phyloP scores from a whole-genome alignment of 2,329 filamentous ascomycete species.

The Colletotrichum musae region DNA sequence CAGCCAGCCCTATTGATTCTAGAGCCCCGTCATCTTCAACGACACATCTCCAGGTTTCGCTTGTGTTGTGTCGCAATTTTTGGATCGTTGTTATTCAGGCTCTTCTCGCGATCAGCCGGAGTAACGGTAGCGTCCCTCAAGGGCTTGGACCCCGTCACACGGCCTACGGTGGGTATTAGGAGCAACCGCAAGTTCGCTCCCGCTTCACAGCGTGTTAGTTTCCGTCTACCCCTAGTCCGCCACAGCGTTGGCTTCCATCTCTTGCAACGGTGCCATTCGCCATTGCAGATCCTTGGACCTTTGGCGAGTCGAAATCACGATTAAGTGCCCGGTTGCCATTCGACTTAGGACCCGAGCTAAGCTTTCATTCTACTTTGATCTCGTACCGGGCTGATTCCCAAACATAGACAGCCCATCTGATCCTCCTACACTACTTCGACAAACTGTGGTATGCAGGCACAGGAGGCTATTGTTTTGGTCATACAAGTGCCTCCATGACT shows the following conservation, averaged over 20 bases:
- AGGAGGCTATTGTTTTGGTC: too few relatives aligned
- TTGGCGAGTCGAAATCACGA: constrained; percentile 1
- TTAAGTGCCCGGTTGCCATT: background rate
- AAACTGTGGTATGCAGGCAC: background rate
- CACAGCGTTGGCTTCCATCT: background rate
- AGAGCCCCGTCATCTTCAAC: too few relatives aligned
- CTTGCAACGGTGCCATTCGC: constrained; percentile 6
- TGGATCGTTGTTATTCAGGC: background rate
- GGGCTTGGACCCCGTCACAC: constrained; percentile 23
- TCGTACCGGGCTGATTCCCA: constrained; percentile 21
- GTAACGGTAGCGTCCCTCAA: constrained; percentile 1
- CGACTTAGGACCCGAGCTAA: constrained; percentile 18
- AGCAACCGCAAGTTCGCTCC: constrained; percentile 18
- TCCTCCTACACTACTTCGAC: constrained; percentile 11
- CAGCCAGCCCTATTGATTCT: too few relatives aligned
- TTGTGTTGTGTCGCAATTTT: too few relatives aligned
- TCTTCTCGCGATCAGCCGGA: background rate
- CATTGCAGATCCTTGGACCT: constrained; percentile 2
- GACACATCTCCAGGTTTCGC: too few relatives aligned
- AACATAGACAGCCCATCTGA: background rate
- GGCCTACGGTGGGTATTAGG: constrained; percentile 1
- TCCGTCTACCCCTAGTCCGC: constrained; percentile 3
- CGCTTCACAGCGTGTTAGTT: background rate
- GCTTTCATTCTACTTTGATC: constrained; percentile 10
- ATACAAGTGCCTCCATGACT: too few relatives aligned